phyloP scores from a whole-genome alignment of 2,329 filamentous ascomycete species.

The Fusarium camptoceras region DNA sequence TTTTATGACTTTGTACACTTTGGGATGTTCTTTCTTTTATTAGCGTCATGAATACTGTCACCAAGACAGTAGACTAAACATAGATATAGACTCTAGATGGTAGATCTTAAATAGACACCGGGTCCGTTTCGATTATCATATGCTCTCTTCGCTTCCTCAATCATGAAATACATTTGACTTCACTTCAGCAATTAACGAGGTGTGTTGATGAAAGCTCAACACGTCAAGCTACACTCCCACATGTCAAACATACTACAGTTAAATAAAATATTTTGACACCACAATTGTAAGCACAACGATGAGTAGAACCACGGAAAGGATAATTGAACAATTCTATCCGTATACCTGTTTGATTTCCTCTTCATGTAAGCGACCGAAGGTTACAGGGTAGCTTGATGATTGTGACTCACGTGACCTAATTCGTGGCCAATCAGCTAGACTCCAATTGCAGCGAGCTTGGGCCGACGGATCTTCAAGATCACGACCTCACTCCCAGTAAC shows the following conservation, averaged over 20 bases:
- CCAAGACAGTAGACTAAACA: neutral
- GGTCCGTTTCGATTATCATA: neutral
- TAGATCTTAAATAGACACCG: neutral
- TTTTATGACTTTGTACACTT: slow-evolving; percentile 24
- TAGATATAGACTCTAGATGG: slow-evolving; percentile 33
- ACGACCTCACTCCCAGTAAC: slow-evolving; percentile 46
- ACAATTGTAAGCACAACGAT: neutral
- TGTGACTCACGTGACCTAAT: slow-evolving; percentile 35
- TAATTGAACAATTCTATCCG: no score
- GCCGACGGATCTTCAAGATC: slow-evolving; percentile 42
- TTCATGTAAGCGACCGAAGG: fast-evolving
- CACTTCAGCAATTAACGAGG: neutral
- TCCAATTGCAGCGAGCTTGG: slow-evolving; percentile 47
- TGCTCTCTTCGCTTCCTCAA: neutral
- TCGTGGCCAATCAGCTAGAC: slow-evolving; percentile 42
- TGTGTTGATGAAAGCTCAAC: no score
- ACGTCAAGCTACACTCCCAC: fast-evolving
- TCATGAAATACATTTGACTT: neutral
- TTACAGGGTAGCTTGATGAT: slow-evolving; percentile 23
- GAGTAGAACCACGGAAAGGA: no score
- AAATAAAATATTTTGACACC: neutral
- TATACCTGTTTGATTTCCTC: neutral
- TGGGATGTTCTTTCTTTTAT: slow-evolving; percentile 2
- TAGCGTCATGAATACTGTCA: neutral
- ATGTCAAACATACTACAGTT: fast-evolving